Percentiles rank a stretch among this genome's conserved stretches.
Conservation (phyloP, 371 early-diverging fungal genomes). For the Lichtheimia corymbifera region DNA sequence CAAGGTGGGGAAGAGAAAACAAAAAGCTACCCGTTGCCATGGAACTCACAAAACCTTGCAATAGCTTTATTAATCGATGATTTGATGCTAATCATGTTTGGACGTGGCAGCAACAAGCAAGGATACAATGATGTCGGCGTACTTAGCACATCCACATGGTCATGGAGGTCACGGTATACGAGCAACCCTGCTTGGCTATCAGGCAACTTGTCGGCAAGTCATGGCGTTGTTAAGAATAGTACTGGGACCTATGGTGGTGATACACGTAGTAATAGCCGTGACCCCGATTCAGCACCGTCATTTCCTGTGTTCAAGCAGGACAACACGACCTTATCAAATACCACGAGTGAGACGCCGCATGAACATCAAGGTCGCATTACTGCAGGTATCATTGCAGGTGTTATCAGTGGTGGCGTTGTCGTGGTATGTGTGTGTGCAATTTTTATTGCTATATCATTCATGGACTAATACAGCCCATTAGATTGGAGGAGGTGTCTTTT, state of each 20-base stretch:
- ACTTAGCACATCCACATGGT: slow-evolving; percentile 9
- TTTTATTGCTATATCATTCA: too few relatives aligned
- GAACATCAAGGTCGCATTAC: slow-evolving; percentile 11
- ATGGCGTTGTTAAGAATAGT: slow-evolving; percentile 1
- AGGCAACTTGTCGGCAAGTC: slow-evolving; percentile 8
- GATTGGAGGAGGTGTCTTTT: slow-evolving; percentile 14
- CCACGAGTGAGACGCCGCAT: neutral
- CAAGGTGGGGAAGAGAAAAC: slow-evolving; percentile 23
- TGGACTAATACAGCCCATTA: neutral
- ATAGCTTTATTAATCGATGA: slow-evolving; percentile 5
- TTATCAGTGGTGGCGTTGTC: slow-evolving; percentile 33
- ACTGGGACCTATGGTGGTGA: slow-evolving; percentile 3
- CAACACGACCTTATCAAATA: neutral
- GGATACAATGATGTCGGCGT: slow-evolving; percentile 13
- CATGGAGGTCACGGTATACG: slow-evolving; percentile 3
- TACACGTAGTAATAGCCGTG: slow-evolving; percentile 2
- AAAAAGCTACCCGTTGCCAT: too few relatives aligned
- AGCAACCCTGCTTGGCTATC: slow-evolving; percentile 7
- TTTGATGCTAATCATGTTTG: slow-evolving; percentile 14
- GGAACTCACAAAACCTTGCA: too few relatives aligned
- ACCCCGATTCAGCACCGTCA: neutral
- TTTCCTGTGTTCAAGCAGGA: neutral
- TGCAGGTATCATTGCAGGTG: slow-evolving; percentile 31
- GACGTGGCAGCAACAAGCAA: neutral
- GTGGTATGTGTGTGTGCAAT: slow-evolving; percentile 31